Evolutionary conservation across 2,329 filamentous ascomycete species (phyloP).

Genomic region (Ascochyta lentis): DNA sequence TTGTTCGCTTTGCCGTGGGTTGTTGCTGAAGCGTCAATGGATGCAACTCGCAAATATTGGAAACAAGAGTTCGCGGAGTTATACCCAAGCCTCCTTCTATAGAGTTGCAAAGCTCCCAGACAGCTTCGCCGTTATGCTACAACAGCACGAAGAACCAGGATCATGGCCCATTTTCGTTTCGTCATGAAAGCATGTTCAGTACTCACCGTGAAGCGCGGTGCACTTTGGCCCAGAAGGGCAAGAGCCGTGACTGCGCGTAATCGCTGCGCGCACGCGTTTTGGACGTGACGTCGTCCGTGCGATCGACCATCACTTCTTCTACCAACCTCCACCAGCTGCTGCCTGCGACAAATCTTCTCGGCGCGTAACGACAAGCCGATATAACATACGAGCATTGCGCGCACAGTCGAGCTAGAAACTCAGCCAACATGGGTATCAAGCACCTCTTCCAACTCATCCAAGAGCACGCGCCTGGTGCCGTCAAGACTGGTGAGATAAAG

Average conservation of each 20-base stretch:
- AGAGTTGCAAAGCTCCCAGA: neutral
- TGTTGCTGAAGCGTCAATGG: neutral
- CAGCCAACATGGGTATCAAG: slow-evolving; percentile 49
- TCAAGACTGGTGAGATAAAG: slow-evolving; percentile 98
- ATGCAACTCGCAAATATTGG: neutral
- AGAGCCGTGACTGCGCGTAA: slow-evolving; percentile 43
- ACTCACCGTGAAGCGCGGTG: neutral
- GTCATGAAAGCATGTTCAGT: neutral
- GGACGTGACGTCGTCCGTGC: slow-evolving; percentile 37
- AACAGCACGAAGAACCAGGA: neutral
- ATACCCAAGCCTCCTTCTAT: neutral
- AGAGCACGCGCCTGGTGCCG: slow-evolving; percentile 91
- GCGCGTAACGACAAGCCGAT: neutral
- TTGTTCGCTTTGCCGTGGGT: neutral
- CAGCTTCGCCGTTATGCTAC: neutral
- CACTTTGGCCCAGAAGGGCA: slow-evolving; percentile 16
- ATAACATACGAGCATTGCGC: neutral
- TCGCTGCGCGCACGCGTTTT: slow-evolving; percentile 36
- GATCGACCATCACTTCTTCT: slow-evolving; percentile 17
- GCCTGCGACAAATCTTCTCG: neutral
- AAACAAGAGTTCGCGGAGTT: neutral
- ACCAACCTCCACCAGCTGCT: slow-evolving; percentile 18
- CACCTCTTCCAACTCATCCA: slow-evolving; percentile 58
- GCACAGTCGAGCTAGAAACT: neutral
- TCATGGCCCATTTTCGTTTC: neutral